Evolutionary conservation across 495 filamentous ascomycete genomes (phyloP), one percentile per base, ranked within the genome.

Genomic region (Xylaria grammica): DNA sequence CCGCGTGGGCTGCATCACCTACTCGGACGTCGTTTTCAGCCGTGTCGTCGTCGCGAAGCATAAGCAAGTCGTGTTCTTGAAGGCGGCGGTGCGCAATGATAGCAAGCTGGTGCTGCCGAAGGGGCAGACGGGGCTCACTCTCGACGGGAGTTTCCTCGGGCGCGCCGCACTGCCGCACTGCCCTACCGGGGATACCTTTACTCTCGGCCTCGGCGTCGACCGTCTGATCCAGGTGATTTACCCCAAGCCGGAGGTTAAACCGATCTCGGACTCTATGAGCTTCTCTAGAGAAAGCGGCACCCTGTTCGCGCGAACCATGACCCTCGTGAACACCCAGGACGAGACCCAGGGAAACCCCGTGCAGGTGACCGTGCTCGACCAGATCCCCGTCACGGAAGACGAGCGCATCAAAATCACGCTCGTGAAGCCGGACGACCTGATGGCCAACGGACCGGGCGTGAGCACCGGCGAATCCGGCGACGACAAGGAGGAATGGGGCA

Each of bases 91-190:
- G 32, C 78, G 81, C 56, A 91, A 91, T 65, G 79, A 78, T 4
- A 83, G 81, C 48, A 78, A 81, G 48, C 78, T 88, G 45, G 85
- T 84, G 0, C 79, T 91, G 3, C 84, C 90, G 32, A 81, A 80
- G 60, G 89, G 88, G 17, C 80, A 79, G 1, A 81, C 81, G 0
- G 87, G 88, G 1, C 78, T 91, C 15, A 89, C 88, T 2, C 86
- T 91, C 26, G 90, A 91, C 69, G 87, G 85, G 3, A 83, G 81
- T 10, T 91, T 91, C 72, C 74, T 92, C 32, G 90, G 90, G 10
- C 86, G 85, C 44, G 80, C 84, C 1, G 75, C 75, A 0, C 71
- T 91, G 5, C 82, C 87, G 10, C 81, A 81, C 48, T 86, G 86
- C 70, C 84, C 81, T 48, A 80, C 88, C 13, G 85, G 85, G n/a